phyloP scores from a whole-genome alignment of 2,329 filamentous ascomycete species.

The Leptographium wingfieldii region DNA sequence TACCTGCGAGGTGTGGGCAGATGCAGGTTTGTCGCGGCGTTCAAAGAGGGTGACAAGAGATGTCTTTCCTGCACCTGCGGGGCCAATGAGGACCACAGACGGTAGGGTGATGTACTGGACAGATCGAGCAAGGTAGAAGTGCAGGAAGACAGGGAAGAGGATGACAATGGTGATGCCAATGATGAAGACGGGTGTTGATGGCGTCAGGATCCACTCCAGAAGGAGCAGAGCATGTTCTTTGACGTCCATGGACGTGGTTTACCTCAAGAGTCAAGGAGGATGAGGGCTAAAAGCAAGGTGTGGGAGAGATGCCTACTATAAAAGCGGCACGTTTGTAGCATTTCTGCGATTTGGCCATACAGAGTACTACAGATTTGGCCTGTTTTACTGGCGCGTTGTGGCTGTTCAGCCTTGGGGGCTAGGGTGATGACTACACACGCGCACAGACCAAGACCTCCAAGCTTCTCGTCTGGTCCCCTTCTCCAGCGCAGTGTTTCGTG shows the following conservation, averaged over 20 bases:
- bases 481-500: not conserved
- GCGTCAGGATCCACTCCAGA: conserved; percentile 43
- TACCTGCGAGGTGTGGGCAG: conserved; percentile 44
- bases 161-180: conserved; percentile 60
- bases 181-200: conserved; percentile 49
- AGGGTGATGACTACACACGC: not conserved
- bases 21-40: conserved; percentile 31
- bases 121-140: conserved; percentile 58
- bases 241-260: conserved; percentile 12
- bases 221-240: conserved; percentile 19
- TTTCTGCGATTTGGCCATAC: not conserved
- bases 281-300: not conserved
- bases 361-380: not conserved
- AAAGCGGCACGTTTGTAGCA: too few relatives aligned
- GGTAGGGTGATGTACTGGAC: conserved; percentile 56
- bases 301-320: not conserved
- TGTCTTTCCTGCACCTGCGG: conserved; percentile 77
- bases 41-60: conserved; percentile 66
- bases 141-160: conserved; percentile 62
- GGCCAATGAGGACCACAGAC: conserved; percentile 69
- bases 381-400: not conserved
- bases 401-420: not conserved
- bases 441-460: not conserved
- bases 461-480: not conserved
- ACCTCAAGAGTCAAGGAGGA: not conserved